Evolutionary conservation across 108 stramenopile genomes (phyloP).

Genomic region (Skeletonema costatum): DNA sequence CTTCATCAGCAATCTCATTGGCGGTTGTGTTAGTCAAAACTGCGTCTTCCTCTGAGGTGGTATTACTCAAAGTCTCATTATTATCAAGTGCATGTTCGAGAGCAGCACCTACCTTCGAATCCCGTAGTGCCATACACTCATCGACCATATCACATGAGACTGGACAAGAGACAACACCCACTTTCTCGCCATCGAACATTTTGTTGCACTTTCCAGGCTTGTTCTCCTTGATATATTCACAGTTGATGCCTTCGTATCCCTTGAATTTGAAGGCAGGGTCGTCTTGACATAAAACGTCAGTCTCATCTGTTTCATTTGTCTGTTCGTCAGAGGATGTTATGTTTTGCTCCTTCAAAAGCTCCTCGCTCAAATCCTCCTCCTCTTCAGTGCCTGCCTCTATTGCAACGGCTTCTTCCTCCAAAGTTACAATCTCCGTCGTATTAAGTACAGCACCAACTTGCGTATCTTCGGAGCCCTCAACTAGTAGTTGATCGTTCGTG

Average conservation of each 20-base stretch:
- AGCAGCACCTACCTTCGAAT: background rate
- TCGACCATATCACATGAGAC: slow-evolving; percentile 22
- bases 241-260: slow-evolving; percentile 17
- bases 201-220: slow-evolving; percentile 33
- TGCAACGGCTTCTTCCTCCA: too few species aligned
- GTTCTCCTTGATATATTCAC: slow-evolving; percentile 26
- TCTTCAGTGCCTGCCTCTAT: too few species aligned
- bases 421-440: too few species aligned
- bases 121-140: slow-evolving; percentile 6
- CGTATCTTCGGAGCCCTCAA: background rate
- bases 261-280: slow-evolving; percentile 33
- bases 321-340: too few species aligned
- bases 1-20: background rate
- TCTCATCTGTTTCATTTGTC: too few species aligned
- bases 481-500: too few species aligned
- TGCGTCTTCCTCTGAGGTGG: background rate
- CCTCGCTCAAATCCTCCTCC: too few species aligned
- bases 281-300: slow-evolving; percentile 1
- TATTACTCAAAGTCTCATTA: background rate
- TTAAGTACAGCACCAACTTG: too few species aligned
- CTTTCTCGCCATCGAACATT: slow-evolving; percentile 17
- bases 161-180: slow-evolving; percentile 30
- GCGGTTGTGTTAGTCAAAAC: background rate
- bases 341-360: too few species aligned
- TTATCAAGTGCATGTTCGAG: background rate